Conservation (phyloP, 1,139 yeast species). For the Saccharomyces pastorianus region DNA sequence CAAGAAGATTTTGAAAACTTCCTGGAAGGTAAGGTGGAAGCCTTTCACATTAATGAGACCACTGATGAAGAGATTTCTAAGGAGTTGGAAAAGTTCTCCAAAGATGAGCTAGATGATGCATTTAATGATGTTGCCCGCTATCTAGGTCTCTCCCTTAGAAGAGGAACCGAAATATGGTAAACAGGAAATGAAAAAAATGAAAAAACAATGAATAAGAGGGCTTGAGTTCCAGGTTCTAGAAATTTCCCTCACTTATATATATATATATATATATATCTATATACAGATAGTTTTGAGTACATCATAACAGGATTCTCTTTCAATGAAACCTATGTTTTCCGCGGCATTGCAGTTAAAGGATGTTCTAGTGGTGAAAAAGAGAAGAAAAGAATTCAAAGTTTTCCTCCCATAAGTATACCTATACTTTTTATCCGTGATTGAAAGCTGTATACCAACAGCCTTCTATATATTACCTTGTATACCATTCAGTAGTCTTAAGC, state of each 20-base stretch:
- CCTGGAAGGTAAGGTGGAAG: slow-evolving; percentile 39
- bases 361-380: background rate
- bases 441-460: background rate
- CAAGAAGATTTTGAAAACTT: slow-evolving; percentile 42
- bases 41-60: slow-evolving; percentile 26
- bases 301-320: too few relatives aligned
- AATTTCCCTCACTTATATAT: background rate
- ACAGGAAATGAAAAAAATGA: slow-evolving; percentile 32
- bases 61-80: slow-evolving; percentile 25
- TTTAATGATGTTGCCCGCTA: slow-evolving; percentile 61
- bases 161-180: slow-evolving; percentile 46
- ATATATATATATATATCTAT: too few relatives aligned
- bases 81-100: slow-evolving; percentile 35
- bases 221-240: background rate
- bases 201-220: background rate
- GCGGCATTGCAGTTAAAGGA: background rate
- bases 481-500: background rate
- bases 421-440: background rate
- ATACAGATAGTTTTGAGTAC: background rate
- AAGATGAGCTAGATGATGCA: slow-evolving; percentile 42
- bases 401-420: background rate
- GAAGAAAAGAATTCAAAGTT: background rate
- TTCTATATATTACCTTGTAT: background rate
- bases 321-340: background rate
- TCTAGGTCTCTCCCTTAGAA: slow-evolving; percentile 53